phyloP scores from a whole-genome alignment of 371 early-diverging fungal species.

The Blakeslea trispora region DNA sequence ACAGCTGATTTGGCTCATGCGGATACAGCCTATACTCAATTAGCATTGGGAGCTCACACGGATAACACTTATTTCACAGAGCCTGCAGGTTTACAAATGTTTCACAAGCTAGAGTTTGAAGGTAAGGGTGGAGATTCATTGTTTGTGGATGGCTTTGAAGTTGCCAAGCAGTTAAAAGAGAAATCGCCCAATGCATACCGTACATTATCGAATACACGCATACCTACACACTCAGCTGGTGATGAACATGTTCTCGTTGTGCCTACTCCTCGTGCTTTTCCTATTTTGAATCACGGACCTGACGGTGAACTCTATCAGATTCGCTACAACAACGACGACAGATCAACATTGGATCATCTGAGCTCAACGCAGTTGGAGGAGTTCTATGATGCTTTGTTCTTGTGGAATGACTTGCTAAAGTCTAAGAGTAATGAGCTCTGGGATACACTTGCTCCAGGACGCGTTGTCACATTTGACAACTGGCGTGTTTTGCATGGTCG shows the following conservation, averaged over 20 bases:
- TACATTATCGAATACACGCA: constrained; percentile 56
- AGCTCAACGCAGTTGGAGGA: constrained; percentile 51
- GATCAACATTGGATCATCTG: constrained; percentile 66
- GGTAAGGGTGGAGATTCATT: constrained; percentile 82
- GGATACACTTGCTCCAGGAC: constrained; percentile 74
- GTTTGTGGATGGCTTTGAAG: constrained; percentile 84
- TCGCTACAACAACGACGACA: constrained; percentile 88
- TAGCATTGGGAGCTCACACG: constrained; percentile 82
- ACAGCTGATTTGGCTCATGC: constrained; percentile 81
- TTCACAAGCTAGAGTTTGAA: constrained; percentile 76
- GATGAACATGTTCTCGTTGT: constrained; percentile 69
- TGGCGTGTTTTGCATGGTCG: constrained; percentile 90
- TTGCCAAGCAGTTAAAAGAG: constrained; percentile 66
- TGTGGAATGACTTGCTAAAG: constrained; percentile 70
- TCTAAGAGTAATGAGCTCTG: constrained; percentile 64
- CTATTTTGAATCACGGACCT: constrained; percentile 71
- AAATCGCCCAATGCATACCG: constrained; percentile 65
- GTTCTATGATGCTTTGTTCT: constrained; percentile 76
- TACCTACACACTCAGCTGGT: constrained; percentile 85
- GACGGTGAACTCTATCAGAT: constrained; percentile 65
- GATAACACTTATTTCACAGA: constrained; percentile 95
- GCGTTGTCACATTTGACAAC: constrained; percentile 81
- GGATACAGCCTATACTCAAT: constrained; percentile 87
- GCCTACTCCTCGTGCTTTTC: constrained; percentile 65
- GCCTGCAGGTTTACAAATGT: constrained; percentile 86